These are phyloP conservation scores for Lipomyces yamanashiensis DNA, from an alignment of 805 yeast genomes.

Conservation along the genomic window DNA sequence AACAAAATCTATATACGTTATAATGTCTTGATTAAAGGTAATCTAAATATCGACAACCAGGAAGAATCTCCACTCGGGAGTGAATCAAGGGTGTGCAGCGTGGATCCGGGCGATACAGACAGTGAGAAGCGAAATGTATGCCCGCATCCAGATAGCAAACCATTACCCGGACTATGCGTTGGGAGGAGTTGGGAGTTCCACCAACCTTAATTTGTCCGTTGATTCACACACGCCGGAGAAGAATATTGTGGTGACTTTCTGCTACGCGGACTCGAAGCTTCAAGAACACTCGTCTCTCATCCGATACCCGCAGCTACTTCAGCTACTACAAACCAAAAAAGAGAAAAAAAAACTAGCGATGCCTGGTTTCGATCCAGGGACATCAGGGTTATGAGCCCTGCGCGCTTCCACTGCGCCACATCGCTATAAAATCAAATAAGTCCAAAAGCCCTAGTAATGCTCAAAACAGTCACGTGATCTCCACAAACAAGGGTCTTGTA, in stretches of 20 bases:
- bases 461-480: not conserved
- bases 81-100: not conserved
- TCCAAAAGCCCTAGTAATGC: not conserved
- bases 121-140: not conserved
- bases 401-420: constrained; percentile 75
- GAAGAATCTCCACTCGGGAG: not conserved
- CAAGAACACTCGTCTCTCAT: not conserved
- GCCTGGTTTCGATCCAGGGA: constrained; percentile 91
- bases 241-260: not conserved
- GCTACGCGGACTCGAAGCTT: not conserved
- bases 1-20: too few relatives aligned
- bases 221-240: not conserved
- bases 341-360: constrained; percentile 61
- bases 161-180: constrained; percentile 5
- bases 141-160: constrained; percentile 2
- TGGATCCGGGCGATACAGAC: too few relatives aligned
- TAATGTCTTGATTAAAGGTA: too few relatives aligned
- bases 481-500: not conserved
- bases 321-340: constrained; percentile 3
- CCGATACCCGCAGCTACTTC: too few relatives aligned
- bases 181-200: constrained; percentile 1
- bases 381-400: constrained; percentile 97
- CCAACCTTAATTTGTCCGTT: not conserved
- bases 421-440: constrained; percentile 7
- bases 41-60: too few relatives aligned